These are phyloP conservation scores for Annulohypoxylon nitens DNA, from an alignment of 495 filamentous ascomycete genomes.

Conservation along the genomic window DNA sequence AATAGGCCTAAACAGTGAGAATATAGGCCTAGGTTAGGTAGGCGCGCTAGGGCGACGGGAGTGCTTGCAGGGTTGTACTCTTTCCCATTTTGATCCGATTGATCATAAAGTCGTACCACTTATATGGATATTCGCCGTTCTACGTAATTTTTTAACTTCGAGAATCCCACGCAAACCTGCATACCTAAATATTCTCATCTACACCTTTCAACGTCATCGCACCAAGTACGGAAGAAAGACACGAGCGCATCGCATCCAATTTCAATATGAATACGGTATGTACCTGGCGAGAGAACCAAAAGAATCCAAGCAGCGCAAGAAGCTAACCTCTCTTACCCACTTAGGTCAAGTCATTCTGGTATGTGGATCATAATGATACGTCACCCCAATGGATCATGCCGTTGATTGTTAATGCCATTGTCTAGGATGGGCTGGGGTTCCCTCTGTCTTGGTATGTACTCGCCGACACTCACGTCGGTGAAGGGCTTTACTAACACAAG, in stretches of 20 bases:
- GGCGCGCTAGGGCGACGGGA: conserved; percentile 35
- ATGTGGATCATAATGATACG: conserved; percentile 38
- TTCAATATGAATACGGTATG: conserved; percentile 55
- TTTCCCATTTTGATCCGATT: conserved; percentile 31
- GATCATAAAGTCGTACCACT: conserved; percentile 44
- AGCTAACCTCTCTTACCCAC: conserved; percentile 37
- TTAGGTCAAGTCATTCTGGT: conserved; percentile 75
- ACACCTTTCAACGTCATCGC: conserved; percentile 29
- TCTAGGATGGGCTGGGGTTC: conserved; percentile 86
- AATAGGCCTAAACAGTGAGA: neutral
- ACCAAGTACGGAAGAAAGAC: conserved; percentile 1
- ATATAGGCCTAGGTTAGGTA: conserved; percentile 10
- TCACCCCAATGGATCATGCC: conserved; percentile 5
- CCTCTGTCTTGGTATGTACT: conserved; percentile 78
- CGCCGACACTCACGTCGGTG: conserved; percentile 1
- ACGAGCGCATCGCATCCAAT: conserved; percentile 4
- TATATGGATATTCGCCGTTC: conserved; percentile 20
- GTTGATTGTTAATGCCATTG: conserved; percentile 21
- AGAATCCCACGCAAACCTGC: conserved; percentile 19
- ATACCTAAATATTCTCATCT: conserved; percentile 20
- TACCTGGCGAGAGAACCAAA: neutral
- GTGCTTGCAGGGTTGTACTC: conserved; percentile 41
- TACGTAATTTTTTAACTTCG: conserved; percentile 33
- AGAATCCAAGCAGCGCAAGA: conserved; percentile 9
- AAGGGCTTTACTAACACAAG: conserved; percentile 39